Evolutionary conservation across 2,329 filamentous ascomycete species (phyloP).

Genomic region (Cladophialophora exuberans): DNA sequence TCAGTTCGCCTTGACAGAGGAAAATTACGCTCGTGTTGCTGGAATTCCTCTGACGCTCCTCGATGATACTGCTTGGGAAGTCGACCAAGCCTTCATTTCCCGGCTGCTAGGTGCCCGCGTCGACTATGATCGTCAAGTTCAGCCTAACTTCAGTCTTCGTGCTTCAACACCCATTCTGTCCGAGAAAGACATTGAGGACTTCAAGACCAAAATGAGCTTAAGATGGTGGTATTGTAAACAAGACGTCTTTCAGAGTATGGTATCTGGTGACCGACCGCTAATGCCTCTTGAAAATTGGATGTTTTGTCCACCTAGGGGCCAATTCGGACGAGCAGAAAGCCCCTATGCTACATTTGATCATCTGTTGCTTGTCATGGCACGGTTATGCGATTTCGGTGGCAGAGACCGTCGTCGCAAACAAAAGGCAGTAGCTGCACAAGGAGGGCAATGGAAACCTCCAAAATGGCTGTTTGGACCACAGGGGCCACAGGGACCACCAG

Average conservation of each 20-base stretch:
- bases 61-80: slow-evolving; percentile 48
- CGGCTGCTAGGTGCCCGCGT: slow-evolving; percentile 60
- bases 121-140: slow-evolving; percentile 59
- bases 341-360: slow-evolving; percentile 90
- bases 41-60: slow-evolving; percentile 46
- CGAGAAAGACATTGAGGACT: slow-evolving; percentile 71
- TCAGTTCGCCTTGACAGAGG: slow-evolving; percentile 35
- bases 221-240: slow-evolving; percentile 98
- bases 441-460: slow-evolving; percentile 58
- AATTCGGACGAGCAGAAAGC: slow-evolving; percentile 74
- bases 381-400: slow-evolving; percentile 76
- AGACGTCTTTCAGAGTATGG: slow-evolving; percentile 85
- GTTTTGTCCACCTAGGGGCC: slow-evolving; percentile 84
- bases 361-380: slow-evolving; percentile 76
- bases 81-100: slow-evolving; percentile 62
- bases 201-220: slow-evolving; percentile 79
- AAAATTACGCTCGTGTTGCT: slow-evolving; percentile 36
- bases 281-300: slow-evolving; percentile 80
- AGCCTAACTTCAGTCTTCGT: slow-evolving; percentile 32
- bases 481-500: slow-evolving; percentile 33
- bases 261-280: slow-evolving; percentile 85
- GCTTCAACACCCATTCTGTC: slow-evolving; percentile 38
- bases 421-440: slow-evolving; percentile 63
- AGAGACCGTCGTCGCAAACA: slow-evolving; percentile 79
- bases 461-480: slow-evolving; percentile 35